phyloP scores from a whole-genome alignment of 78 protist species.

The Blattamonas nauphoetae region DNA sequence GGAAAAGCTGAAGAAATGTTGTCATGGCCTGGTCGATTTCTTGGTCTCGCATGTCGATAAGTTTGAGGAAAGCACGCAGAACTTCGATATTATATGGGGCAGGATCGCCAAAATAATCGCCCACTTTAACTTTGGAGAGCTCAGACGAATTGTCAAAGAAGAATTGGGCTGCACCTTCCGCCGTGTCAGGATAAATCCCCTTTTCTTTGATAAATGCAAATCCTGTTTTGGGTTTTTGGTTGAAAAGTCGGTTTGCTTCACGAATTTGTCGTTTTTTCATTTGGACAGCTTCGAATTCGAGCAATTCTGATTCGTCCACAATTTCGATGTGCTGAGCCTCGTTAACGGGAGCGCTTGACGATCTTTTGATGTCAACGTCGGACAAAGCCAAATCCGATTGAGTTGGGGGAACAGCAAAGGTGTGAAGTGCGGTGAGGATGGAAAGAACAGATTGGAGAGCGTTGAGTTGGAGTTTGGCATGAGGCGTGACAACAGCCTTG shows the following conservation, averaged over 20 bases:
- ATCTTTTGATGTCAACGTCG: too few relatives aligned
- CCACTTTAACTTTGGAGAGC: not conserved
- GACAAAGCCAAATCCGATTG: too few relatives aligned
- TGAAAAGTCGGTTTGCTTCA: not conserved
- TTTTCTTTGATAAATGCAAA: not conserved
- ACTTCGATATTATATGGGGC: not conserved
- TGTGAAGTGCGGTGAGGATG: too few relatives aligned
- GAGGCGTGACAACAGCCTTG: too few relatives aligned
- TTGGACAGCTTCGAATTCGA: not conserved
- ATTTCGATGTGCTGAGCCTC: too few relatives aligned
- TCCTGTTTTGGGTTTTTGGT: not conserved
- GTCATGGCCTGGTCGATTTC: not conserved
- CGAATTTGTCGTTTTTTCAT: not conserved
- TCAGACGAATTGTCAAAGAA: not conserved
- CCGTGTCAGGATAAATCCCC: not conserved
- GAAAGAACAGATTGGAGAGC: too few relatives aligned
- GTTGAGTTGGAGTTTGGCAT: too few relatives aligned
- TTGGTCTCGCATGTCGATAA: not conserved
- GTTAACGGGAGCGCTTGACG: too few relatives aligned
- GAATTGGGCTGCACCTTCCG: not conserved
- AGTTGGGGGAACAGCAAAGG: too few relatives aligned
- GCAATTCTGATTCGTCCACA: too few relatives aligned
- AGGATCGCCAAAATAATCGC: constrained; percentile 1
- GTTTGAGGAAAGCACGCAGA: not conserved
- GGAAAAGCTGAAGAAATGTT: not conserved